Base-by-base conservation (phyloP, 1,284 basidiomycete genomes). In the Ceratobasidium sp. region DNA sequence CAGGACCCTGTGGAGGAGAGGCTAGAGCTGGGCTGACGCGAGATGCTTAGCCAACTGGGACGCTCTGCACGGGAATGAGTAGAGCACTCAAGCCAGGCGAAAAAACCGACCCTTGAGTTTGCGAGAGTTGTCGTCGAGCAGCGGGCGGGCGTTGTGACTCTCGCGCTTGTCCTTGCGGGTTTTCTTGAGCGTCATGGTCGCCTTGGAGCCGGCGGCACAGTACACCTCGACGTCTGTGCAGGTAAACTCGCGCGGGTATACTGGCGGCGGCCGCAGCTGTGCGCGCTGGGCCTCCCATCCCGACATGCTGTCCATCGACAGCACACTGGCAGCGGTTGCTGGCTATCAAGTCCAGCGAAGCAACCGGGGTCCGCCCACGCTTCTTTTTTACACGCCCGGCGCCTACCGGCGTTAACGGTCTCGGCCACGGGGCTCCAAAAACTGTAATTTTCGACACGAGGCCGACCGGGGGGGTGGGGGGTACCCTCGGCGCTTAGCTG, bases 21-120 rank as follows among this genome's bases (percentile, higher is more conserved):
- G 36, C 71, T 72, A 21, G 65, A 73, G 48, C 84, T 79, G 26
- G 85, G 76, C 34, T 82, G 83, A 73, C 85, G 86, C 43, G 90
- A 82, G 21, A 85, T 84, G 55, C 75, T 67, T 23, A 90, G 84
- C 90, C 90, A 92, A 77, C 87, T 91, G 12, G 88, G 83, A 80
- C 89, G 91, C 78, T 92, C 91, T 91, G 74, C 41, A 74, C 16
- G 70, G 67, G 65, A 64, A 71, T 58, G 12, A 59, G 65, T 46
- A 70, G 43, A 36, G 26, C 21, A 57, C 26, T 23, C 43, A 30
- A 26, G 32, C 69, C 28, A 60, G 59, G 26, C 21, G 21, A 70
- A 41, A 36, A 14, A 41, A 74, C 81, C 73, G 72, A 89, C 90
- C 90, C 85, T 86, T 90, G 74, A 90, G 79, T 76, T 83, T 89